Base-by-base conservation (phyloP, 345 rosid genomes). In the Salix udensis region DNA sequence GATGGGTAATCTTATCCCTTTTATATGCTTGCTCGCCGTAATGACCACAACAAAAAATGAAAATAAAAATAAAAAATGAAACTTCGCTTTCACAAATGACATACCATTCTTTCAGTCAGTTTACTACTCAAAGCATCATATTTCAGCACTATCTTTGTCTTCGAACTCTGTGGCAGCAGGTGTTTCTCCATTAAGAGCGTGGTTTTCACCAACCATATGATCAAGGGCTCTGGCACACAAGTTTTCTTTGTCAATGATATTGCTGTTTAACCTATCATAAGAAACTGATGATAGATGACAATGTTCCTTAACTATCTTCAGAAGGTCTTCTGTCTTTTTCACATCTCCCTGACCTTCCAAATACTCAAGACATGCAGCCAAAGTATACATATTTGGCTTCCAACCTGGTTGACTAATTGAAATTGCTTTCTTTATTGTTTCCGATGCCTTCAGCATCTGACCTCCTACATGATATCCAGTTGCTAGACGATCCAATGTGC, bases 361-460 rank as follows among this genome's bases (percentile, higher is more conserved):
- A 72, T 83, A 85, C 28, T 84, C 78, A 24, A 84, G 81, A 86
- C 86, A 86, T 48, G 87, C 85, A 72, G 77, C 74, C 70, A 89
- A 65, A 37, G 82, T 80, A 55, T 37, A 30, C 37, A 24, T 64
- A 77, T 76, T 82, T 1, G 85, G 83, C 72, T 72, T 82, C 86
- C 85, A 80, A 62, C 79, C 81, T n/a, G 77, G 65, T 48, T 15
- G 37, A 62, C 83, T 74, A 24, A 67, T 78, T 81, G 75, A 75
- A 8, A 86, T 67, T 2, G 89, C 87, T 74, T 67, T 85, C 82
- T 77, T 82, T 77, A 85, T 55, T 24, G 79, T 74, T 79, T 87
- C 87, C 23, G 80, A 83, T 14, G 87, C 85, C 75, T 89, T 86
- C 5, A 65, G 82, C 84, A 81, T 84, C 77, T 82, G 77, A 74